phyloP scores from a whole-genome alignment of 2,329 filamentous ascomycete genomes.

The Curvularia hawaiiensis region DNA sequence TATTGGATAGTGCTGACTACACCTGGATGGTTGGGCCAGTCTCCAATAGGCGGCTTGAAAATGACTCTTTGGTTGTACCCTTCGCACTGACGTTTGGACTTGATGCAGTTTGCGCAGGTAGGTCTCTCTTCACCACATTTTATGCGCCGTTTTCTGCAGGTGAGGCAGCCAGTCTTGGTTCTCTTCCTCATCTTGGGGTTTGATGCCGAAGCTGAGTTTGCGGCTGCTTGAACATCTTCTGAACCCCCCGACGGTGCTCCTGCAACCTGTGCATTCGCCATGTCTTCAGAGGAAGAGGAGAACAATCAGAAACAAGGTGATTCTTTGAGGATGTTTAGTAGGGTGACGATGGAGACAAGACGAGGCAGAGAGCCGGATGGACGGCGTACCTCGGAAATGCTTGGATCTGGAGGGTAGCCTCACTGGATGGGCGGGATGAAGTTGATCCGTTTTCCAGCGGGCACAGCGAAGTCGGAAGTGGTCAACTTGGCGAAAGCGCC shows the following conservation, averaged over 20 bases:
- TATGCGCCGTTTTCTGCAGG: constrained; percentile 92
- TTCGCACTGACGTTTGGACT: constrained; percentile 82
- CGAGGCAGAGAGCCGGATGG: not conserved
- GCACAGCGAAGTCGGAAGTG: constrained; percentile 34
- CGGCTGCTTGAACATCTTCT: constrained; percentile 39
- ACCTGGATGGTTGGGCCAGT: constrained; percentile 48
- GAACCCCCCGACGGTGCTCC: constrained; percentile 27
- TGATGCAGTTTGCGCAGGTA: constrained; percentile 82
- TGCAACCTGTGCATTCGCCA: constrained; percentile 30
- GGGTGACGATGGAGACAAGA: not conserved
- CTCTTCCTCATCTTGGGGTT: constrained; percentile 53
- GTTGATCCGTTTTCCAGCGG: constrained; percentile 27
- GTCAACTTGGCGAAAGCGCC: constrained; percentile 35
- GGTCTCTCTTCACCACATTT: constrained; percentile 94
- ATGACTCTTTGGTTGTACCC: constrained; percentile 82
- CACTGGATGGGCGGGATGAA: constrained; percentile 27
- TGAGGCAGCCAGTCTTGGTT: constrained; percentile 92
- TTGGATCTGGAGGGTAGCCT: constrained; percentile 7
- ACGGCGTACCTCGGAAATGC: constrained; percentile 10
- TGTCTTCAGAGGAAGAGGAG: constrained; percentile 11
- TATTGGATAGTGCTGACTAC: constrained; percentile 46
- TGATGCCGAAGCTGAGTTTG: constrained; percentile 21
- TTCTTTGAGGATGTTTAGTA: constrained; percentile 9
- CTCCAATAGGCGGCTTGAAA: constrained; percentile 75
- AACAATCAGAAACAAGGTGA: constrained; percentile 4